phyloP scores from a whole-genome alignment of 1,139 yeast species.

The Pichia sp. region DNA sequence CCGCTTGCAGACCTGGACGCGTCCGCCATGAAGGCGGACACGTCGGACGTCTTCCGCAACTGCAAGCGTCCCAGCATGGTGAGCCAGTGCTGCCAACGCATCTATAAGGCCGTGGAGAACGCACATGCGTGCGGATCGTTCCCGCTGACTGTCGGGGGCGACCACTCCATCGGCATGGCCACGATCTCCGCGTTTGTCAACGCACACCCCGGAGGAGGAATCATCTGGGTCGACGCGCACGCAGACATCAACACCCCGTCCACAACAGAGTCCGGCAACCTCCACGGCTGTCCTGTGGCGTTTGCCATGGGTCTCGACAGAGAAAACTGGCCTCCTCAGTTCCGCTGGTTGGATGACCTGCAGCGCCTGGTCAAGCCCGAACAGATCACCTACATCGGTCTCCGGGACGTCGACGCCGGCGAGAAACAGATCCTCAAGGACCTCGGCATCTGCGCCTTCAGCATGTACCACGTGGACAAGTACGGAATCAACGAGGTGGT shows the following conservation, averaged over 20 bases:
- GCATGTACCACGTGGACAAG: slow-evolving; percentile 95
- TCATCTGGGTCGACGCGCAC: slow-evolving; percentile 97
- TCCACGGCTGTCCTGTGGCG: slow-evolving; percentile 96
- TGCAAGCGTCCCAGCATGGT: slow-evolving; percentile 79
- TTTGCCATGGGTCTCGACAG: slow-evolving; percentile 76
- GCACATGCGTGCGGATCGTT: slow-evolving; percentile 51
- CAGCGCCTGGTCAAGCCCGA: slow-evolving; percentile 59
- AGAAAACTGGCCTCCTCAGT: slow-evolving; percentile 63
- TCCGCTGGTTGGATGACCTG: slow-evolving; percentile 59
- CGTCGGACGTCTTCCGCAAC: slow-evolving; percentile 46
- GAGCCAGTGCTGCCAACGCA: slow-evolving; percentile 61
- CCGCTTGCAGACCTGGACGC: slow-evolving; percentile 54
- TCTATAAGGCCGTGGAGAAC: slow-evolving; percentile 57
- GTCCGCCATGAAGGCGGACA: slow-evolving; percentile 40
- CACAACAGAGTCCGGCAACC: slow-evolving; percentile 82
- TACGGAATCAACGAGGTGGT: slow-evolving; percentile 89
- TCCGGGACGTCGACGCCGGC: slow-evolving; percentile 87
- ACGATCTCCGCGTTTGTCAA: slow-evolving; percentile 81
- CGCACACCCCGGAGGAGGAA: slow-evolving; percentile 80
- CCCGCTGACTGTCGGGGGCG: slow-evolving; percentile 92
- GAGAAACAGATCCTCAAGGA: slow-evolving; percentile 74
- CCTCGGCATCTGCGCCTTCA: slow-evolving; percentile 74
- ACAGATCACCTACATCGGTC: slow-evolving; percentile 87
- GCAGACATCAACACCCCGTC: slow-evolving; percentile 94
- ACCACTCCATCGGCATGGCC: slow-evolving; percentile 94